Evolutionary conservation across 2,329 filamentous ascomycete genomes (phyloP), one percentile per base, ranked within the genome.

Genomic region (Nemania diffusa): DNA sequence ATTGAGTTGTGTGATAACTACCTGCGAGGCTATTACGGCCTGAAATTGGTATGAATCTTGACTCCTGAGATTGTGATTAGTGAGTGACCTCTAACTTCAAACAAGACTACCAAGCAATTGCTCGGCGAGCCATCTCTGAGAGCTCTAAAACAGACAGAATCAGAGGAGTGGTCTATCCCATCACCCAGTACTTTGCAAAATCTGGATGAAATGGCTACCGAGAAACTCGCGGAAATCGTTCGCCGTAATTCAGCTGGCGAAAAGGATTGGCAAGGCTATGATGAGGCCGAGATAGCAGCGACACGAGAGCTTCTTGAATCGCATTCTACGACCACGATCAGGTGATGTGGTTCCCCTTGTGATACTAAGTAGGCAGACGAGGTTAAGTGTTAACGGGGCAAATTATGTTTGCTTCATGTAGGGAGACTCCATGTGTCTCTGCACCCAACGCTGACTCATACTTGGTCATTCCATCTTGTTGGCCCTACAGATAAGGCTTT

Each of bases 1-100:
- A 88, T 98, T 71, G 96, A 99, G 81, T 87, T 99, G 59, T 98
- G 96, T 76, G 92, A 97, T 73, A 90, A 94, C 77, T 98, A 97
- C 78, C 80, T 98, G 69, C 89, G 96, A 68, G 96, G 94, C 0
- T 97, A 94, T 78, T 98, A 97, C 79, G 96, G 96, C 6, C 82
- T 99, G 67, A 96, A 95, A 78, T 79, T 94, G 79, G 91, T 94
- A 80, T 75, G 87, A 75, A 13, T 22, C 32, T 46, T 48, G 37
- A 15, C 29, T 32, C 48, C 22, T 11, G 13, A 50, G 15, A 60
- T 20, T 46, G 15, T 20, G 7, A 34, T 52, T 27, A 63, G 27
- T 42, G 24, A 42, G 37, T 42, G 42, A n/a, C n/a, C n/a, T n/a
- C 66, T 72, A 68, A 81, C 78, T 75, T 62, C 73, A 56, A 42